Conservation (phyloP, 768 basidiomycete genomes). For the Lentinula sp. region DNA sequence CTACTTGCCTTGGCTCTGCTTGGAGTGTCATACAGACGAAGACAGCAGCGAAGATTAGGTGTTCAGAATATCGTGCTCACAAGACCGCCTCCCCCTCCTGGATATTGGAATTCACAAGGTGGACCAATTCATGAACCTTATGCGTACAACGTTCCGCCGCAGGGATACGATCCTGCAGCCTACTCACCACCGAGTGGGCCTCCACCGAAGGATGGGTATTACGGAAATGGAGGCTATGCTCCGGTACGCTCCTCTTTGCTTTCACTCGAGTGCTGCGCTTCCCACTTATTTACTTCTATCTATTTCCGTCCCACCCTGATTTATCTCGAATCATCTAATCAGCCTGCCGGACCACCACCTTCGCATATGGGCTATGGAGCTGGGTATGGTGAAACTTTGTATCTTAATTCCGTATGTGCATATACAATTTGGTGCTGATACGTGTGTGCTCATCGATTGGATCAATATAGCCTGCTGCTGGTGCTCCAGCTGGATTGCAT, state of each 20-base stretch:
- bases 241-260: neutral
- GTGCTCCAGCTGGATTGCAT: neutral
- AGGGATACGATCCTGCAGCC: neutral
- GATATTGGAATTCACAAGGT: conserved; percentile 1
- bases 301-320: neutral
- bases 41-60: neutral
- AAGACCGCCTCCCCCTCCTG: neutral
- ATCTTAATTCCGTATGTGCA: neutral
- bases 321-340: neutral
- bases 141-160: neutral
- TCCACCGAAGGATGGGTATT: neutral
- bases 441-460: neutral
- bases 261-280: neutral
- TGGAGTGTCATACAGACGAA: neutral
- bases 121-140: neutral
- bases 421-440: too few relatives aligned
- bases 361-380: neutral
- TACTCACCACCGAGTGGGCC: neutral
- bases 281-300: neutral
- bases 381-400: neutral
- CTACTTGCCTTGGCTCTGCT: neutral
- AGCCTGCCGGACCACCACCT: conserved; percentile 1
- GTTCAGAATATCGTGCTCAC: neutral
- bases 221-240: neutral
- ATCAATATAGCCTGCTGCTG: neutral